A percentile compares a stretch with the other conserved stretches of the same genome.
Evolutionary conservation across 495 filamentous ascomycete genomes (phyloP).

Genomic region (Aspergillus indologenus): DNA sequence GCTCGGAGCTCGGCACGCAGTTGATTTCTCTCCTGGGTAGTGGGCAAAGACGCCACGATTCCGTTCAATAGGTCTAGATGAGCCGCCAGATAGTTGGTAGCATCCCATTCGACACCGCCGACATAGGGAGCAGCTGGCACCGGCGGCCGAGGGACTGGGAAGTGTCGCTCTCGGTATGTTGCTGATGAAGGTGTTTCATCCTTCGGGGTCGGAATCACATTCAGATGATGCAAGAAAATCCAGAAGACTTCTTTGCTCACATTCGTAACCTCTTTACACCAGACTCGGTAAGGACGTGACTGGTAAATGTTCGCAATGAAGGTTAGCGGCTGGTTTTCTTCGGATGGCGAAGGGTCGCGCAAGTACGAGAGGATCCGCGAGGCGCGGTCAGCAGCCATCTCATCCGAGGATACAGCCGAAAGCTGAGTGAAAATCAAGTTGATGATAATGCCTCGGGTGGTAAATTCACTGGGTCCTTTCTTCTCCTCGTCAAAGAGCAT

Average conservation of each 20-base stretch:
- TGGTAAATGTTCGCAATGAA: conserved; percentile 90
- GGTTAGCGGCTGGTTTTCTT: conserved; percentile 68
- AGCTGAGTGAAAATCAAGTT: conserved; percentile 84
- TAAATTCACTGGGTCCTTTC: conserved; percentile 95
- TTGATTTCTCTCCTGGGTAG: conserved; percentile 67
- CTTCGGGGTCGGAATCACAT: conserved; percentile 64
- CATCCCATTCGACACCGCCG: conserved; percentile 98
- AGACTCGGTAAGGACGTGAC: conserved; percentile 83
- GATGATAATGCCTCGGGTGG: conserved; percentile 82
- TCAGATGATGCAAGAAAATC: conserved; percentile 95
- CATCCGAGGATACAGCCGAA: conserved; percentile 52
- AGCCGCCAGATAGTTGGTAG: conserved; percentile 89
- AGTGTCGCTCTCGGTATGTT: conserved; percentile 56
- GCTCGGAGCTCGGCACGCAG: conserved; percentile 73
- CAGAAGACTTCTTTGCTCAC: conserved; percentile 99
- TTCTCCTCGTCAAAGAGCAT: conserved; percentile 96
- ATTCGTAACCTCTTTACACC: conserved; percentile 86
- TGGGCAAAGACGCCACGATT: conserved; percentile 78
- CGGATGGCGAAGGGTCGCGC: conserved; percentile 72
- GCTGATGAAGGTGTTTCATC: conserved; percentile 29
- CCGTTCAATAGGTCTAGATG: conserved; percentile 94
- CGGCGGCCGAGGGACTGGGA: conserved; percentile 82
- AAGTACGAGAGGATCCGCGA: conserved; percentile 71
- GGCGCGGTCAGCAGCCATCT: conserved; percentile 54
- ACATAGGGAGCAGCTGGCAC: conserved; percentile 95